Percentiles rank a stretch among this genome's conserved stretches.
Conservation (phyloP, 345 rosid species). For the Populus alba region DNA sequence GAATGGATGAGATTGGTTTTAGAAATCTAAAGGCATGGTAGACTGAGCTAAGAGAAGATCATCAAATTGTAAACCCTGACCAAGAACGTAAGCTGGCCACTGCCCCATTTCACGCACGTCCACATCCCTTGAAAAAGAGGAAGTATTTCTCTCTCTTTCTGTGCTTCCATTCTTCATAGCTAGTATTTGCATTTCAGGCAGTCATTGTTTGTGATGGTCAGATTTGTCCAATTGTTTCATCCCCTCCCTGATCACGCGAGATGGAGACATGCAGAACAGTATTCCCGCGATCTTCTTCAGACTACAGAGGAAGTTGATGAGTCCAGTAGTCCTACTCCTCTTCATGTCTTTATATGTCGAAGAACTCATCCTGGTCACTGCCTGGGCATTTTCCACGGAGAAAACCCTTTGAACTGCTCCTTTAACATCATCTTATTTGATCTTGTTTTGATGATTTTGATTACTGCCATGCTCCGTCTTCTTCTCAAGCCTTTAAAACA, state of each 20-base stretch:
- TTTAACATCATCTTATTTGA: conserved; percentile 42
- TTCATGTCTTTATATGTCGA: conserved; percentile 28
- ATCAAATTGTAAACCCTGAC: neutral
- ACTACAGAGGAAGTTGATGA: no score
- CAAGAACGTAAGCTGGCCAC: neutral
- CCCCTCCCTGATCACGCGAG: neutral
- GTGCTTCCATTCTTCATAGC: neutral
- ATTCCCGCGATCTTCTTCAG: neutral
- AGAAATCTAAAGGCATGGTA: neutral
- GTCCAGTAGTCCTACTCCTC: neutral
- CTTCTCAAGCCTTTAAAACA: conserved; percentile 70
- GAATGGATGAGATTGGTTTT: no score
- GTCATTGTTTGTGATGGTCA: conserved; percentile 11
- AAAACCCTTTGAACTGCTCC: conserved; percentile 37
- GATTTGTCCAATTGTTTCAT: conserved; percentile 1
- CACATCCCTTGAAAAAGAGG: neutral
- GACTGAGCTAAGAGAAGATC: neutral
- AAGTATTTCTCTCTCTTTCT: neutral
- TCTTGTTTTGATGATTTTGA: conserved; percentile 35
- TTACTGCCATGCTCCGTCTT: conserved; percentile 34
- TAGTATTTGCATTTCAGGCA: neutral
- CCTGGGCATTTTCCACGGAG: conserved; percentile 43
- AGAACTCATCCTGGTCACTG: conserved; percentile 14
- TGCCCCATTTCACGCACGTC: conserved; percentile 5
- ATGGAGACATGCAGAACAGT: neutral